Conservation (phyloP, 192 early-diverging fungal genomes). For the Physocladia obscura region DNA sequence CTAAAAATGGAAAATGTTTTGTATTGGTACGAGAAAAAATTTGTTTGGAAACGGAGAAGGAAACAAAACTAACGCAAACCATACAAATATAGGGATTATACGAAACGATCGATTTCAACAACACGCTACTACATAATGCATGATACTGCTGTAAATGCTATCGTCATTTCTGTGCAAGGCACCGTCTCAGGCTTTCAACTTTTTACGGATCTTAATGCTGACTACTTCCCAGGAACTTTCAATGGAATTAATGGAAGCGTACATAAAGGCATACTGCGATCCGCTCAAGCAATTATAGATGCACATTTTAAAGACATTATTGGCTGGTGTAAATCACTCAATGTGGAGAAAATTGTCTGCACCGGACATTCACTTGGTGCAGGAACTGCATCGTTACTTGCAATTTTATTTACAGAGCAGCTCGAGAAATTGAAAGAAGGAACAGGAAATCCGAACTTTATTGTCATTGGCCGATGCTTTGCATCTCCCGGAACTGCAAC, state of each 20-base stretch:
- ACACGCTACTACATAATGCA: conserved; percentile 40
- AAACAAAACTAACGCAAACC: too few species aligned
- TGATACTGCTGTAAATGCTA: conserved; percentile 38
- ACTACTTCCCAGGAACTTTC: conserved; percentile 41
- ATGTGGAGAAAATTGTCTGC: conserved; percentile 31
- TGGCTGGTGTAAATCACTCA: conserved; percentile 34
- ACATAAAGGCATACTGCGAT: conserved; percentile 41
- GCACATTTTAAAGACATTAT: conserved; percentile 38
- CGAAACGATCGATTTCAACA: conserved; percentile 37
- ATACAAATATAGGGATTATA: conserved; percentile 33
- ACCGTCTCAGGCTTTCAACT: conserved; percentile 32
- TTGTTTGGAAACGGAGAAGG: too few species aligned
- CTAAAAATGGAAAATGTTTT: conserved; percentile 37
- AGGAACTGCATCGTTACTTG: conserved; percentile 35
- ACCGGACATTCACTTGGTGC: conserved; percentile 49
- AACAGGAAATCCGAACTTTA: conserved; percentile 27
- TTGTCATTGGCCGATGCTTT: conserved; percentile 36
- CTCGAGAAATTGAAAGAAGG: conserved; percentile 19
- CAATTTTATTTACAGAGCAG: conserved; percentile 33
- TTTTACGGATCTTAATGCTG: conserved; percentile 41
- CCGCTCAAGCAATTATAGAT: conserved; percentile 41
- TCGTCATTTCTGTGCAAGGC: conserved; percentile 43
- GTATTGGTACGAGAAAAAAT: conserved; percentile 33
- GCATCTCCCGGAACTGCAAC: conserved; percentile 44
- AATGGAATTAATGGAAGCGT: conserved; percentile 33